Conservation (phyloP, 208 protist genomes). For the Entamoeba moshkovskii region DNA sequence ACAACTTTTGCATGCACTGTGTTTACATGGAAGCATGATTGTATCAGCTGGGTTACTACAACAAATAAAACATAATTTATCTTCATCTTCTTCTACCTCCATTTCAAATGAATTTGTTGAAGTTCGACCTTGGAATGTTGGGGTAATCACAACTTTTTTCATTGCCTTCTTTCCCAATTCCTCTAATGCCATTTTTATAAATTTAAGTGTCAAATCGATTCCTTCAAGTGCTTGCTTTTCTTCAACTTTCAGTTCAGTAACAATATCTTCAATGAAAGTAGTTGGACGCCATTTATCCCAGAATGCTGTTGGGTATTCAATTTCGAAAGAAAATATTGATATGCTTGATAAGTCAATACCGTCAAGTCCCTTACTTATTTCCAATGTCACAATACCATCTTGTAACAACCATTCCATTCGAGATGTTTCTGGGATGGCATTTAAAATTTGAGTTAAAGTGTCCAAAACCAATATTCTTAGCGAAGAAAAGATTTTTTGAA, state of each 20-base stretch:
- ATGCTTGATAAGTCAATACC: neutral
- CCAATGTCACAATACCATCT: neutral
- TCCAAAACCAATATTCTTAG: neutral
- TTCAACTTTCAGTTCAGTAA: neutral
- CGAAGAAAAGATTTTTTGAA: neutral
- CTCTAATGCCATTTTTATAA: neutral
- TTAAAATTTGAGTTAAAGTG: neutral
- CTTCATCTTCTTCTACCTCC: slow-evolving; percentile 1
- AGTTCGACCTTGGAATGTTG: neutral
- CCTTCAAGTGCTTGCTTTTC: neutral
- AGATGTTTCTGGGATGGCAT: neutral
- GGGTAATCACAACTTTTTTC: neutral
- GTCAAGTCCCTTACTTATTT: neutral
- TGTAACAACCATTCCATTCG: neutral
- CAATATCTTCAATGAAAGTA: neutral
- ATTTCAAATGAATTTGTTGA: neutral
- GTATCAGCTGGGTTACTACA: neutral
- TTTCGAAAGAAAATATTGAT: neutral
- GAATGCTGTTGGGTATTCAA: neutral
- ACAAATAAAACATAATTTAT: neutral
- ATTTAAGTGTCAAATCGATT: neutral
- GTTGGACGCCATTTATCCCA: neutral
- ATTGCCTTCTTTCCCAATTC: neutral
- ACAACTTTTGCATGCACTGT: neutral
- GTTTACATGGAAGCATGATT: neutral